Conservation (phyloP, 306 rosid genomes). For the Ammopiptanthus mongolicus region DNA sequence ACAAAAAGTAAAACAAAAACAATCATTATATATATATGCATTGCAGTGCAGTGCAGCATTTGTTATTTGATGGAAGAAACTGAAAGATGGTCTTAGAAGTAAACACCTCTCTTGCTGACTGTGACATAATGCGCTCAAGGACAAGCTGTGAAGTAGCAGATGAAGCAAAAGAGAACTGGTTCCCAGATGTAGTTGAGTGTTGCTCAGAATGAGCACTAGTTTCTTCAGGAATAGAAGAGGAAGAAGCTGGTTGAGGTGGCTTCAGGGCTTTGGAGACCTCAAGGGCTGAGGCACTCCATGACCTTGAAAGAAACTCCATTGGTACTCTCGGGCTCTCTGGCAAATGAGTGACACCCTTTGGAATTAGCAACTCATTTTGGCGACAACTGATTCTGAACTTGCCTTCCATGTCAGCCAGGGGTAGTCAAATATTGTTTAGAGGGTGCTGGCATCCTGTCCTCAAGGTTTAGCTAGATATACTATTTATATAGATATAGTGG, state of each 20-base stretch:
- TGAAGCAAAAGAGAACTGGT: slow-evolving; percentile 78
- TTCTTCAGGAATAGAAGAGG: slow-evolving; percentile 58
- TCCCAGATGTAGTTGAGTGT: slow-evolving; percentile 29
- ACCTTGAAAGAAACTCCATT: slow-evolving; percentile 96
- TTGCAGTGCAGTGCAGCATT: background rate
- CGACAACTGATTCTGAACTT: slow-evolving; percentile 32
- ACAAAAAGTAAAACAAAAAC: background rate
- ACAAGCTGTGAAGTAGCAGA: slow-evolving; percentile 85
- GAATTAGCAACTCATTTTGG: slow-evolving; percentile 35
- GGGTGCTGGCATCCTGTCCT: slow-evolving; percentile 3
- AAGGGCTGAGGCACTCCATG: slow-evolving; percentile 93
- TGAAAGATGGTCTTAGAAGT: background rate
- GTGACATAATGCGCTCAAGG: slow-evolving; percentile 96
- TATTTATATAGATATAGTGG: background rate
- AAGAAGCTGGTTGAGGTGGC: slow-evolving; percentile 33
- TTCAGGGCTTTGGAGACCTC: slow-evolving; percentile 70
- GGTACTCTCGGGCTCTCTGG: slow-evolving; percentile 92
- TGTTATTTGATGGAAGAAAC: background rate
- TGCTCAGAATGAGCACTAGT: slow-evolving; percentile 44
- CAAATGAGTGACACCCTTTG: slow-evolving; percentile 37
- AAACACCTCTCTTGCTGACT: slow-evolving; percentile 82
- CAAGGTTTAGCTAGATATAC: background rate
- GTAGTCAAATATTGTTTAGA: background rate
- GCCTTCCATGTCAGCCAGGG: slow-evolving; percentile 58
- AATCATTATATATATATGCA: background rate